Percentiles rank a stretch among this genome's conserved stretches.
phyloP scores from a whole-genome alignment of 257 asterid genomes.

The Penstemon davidsonii region DNA sequence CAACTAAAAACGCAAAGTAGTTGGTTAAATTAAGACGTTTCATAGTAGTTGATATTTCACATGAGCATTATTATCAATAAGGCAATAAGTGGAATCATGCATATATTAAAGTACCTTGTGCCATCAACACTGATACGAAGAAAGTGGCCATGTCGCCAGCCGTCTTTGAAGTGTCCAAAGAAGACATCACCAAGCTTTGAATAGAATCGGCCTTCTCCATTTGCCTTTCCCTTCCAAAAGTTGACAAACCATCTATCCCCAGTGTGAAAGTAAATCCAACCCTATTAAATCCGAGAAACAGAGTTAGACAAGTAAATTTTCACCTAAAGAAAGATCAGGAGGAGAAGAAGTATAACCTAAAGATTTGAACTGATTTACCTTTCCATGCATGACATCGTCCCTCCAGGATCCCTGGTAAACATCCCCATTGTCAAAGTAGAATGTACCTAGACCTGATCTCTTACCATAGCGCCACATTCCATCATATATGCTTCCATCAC shows the following conservation, averaged over 20 bases:
- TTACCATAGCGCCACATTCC: constrained; percentile 98
- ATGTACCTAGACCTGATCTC: constrained; percentile 85
- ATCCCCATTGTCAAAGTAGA: constrained; percentile 86
- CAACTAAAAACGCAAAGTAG: too few relatives aligned
- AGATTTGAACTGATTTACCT: constrained; percentile 48
- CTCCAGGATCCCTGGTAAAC: constrained; percentile 97
- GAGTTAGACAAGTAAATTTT: constrained; percentile 11
- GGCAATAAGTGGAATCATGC: constrained; percentile 14
- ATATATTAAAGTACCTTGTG: constrained; percentile 51
- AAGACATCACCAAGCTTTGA: constrained; percentile 76
- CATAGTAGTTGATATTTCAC: too few relatives aligned
- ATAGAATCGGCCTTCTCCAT: constrained; percentile 96
- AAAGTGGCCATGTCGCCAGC: constrained; percentile 91
- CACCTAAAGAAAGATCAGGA: constrained; percentile 3
- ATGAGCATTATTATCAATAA: neutral
- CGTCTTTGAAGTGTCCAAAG: constrained; percentile 96
- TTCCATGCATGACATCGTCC: constrained; percentile 97
- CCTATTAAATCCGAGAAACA: constrained; percentile 43
- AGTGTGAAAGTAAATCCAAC: constrained; percentile 90
- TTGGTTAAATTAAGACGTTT: too few relatives aligned
- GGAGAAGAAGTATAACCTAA: constrained; percentile 7
- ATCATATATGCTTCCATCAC: constrained; percentile 85
- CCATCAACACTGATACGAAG: constrained; percentile 82
- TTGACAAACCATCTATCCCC: constrained; percentile 95
- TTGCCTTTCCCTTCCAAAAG: constrained; percentile 96